A percentile compares a stretch with the other conserved stretches of the same genome.
phyloP scores from a whole-genome alignment of 1,284 basidiomycete species.

The Trichosporon coremiiforme region DNA sequence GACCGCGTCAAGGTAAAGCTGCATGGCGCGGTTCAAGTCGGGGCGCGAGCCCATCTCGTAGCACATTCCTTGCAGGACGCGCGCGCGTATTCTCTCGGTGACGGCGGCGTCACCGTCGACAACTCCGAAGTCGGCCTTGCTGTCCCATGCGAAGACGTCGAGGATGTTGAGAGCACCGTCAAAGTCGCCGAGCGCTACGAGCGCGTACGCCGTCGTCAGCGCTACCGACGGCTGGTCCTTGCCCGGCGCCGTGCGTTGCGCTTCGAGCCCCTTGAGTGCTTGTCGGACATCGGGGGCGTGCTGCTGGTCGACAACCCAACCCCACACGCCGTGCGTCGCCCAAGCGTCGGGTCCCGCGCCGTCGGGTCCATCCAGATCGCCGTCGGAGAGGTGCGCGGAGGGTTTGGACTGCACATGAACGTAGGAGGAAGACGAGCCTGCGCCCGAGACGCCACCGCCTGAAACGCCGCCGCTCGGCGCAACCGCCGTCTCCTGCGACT shows the following conservation, averaged over 20 bases:
- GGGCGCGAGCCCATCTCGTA: slow-evolving; percentile 37
- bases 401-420: slow-evolving; percentile 39
- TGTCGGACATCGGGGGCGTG: slow-evolving; percentile 10
- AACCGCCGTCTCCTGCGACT: slow-evolving; percentile 27
- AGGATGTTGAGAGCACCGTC: slow-evolving; percentile 66
- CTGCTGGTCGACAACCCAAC: slow-evolving; percentile 14
- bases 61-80: slow-evolving; percentile 54
- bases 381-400: slow-evolving; percentile 36
- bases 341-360: slow-evolving; percentile 35
- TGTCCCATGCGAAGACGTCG: slow-evolving; percentile 62
- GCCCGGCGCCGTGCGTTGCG: background rate
- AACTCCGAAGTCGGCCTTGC: slow-evolving; percentile 35
- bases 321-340: slow-evolving; percentile 26
- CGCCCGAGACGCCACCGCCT: slow-evolving; percentile 29
- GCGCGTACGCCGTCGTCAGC: slow-evolving; percentile 71
- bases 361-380: slow-evolving; percentile 51
- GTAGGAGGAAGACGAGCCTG: slow-evolving; percentile 43
- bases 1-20: slow-evolving; percentile 40
- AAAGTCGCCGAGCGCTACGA: slow-evolving; percentile 70
- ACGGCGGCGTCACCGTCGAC: slow-evolving; percentile 55
- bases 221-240: slow-evolving; percentile 50
- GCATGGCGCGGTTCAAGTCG: slow-evolving; percentile 37
- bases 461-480: background rate
- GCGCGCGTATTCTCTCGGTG: slow-evolving; percentile 55
- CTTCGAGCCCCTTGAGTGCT: background rate